Evolutionary conservation across 257 asterid genomes (phyloP).

Genomic region (Henckelia pumila): DNA sequence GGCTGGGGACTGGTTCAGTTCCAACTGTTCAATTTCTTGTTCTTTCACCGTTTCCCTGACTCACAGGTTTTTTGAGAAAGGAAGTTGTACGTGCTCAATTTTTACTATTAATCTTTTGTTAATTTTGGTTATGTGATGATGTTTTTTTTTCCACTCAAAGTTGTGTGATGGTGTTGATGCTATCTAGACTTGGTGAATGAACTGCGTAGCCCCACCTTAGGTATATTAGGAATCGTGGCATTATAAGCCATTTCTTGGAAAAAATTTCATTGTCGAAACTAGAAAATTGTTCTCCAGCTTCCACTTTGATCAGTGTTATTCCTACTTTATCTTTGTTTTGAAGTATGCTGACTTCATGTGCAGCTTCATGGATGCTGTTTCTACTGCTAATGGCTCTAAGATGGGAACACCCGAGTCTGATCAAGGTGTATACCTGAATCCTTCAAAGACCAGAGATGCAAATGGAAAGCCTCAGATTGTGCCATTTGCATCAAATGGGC

Average conservation of each 20-base stretch:
- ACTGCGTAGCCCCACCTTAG: background rate
- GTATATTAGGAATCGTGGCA: background rate
- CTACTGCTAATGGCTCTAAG: constrained; percentile 31
- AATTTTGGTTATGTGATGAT: background rate
- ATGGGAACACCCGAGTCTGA: constrained; percentile 31
- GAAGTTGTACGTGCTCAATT: background rate
- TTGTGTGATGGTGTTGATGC: background rate
- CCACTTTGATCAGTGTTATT: background rate
- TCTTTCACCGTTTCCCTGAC: background rate
- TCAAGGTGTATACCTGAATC: constrained; percentile 25
- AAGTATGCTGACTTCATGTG: constrained; percentile 23
- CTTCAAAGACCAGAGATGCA: constrained; percentile 32
- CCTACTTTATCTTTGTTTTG: background rate
- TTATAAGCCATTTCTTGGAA: background rate
- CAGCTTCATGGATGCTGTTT: constrained; percentile 40
- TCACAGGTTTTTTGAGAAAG: too few species aligned
- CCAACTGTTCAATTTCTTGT: constrained; percentile 4
- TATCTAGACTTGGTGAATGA: background rate
- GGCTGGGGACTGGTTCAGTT: background rate
- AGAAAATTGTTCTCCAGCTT: background rate
- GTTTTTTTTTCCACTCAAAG: too few species aligned
- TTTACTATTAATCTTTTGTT: background rate
- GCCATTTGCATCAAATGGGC: constrained; percentile 35
- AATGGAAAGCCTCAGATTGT: constrained; percentile 40
- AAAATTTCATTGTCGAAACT: background rate